phyloP scores from a whole-genome alignment of 2,329 filamentous ascomycete genomes.

The Podosphaera fusca region DNA sequence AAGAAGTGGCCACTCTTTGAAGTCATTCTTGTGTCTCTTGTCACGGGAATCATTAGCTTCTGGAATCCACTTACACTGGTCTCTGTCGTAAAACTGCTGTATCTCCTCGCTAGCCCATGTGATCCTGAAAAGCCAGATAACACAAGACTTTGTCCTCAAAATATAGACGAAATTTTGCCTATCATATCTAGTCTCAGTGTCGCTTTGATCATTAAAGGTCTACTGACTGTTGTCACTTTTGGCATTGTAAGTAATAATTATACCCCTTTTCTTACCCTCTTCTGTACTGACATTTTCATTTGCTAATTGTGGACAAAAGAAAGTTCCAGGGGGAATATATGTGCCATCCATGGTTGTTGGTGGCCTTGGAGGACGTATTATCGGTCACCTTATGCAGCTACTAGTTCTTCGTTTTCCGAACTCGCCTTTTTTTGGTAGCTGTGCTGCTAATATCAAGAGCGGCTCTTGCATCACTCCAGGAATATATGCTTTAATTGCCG shows the following conservation, averaged over 20 bases:
- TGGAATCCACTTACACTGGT: conserved; percentile 85
- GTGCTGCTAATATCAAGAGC: conserved; percentile 40
- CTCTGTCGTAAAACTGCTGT: conserved; percentile 71
- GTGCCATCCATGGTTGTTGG: conserved; percentile 98
- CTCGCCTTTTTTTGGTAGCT: conserved; percentile 51
- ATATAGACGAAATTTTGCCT: conserved; percentile 51
- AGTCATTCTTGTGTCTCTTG: conserved; percentile 63
- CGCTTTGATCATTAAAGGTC: conserved; percentile 74
- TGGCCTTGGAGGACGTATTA: conserved; percentile 67
- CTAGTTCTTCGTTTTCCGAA: conserved; percentile 50
- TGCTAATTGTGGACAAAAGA: conserved; percentile 22
- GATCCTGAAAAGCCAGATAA: conserved; percentile 38
- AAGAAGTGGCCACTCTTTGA: conserved; percentile 71
- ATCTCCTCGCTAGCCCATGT: conserved; percentile 79
- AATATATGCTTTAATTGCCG: conserved; percentile 87
- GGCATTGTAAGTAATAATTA: conserved; percentile 38
- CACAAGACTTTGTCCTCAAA: conserved; percentile 55
- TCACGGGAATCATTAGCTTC: conserved; percentile 70
- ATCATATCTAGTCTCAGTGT: conserved; percentile 48
- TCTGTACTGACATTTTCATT: neutral
- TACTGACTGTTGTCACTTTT: conserved; percentile 77
- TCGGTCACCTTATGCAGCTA: conserved; percentile 71
- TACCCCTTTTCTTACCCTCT: neutral
- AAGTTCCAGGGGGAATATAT: conserved; percentile 90
- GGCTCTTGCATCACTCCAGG: conserved; percentile 82